Percentiles rank a stretch among this genome's conserved stretches.
phyloP scores from a whole-genome alignment of 2,329 filamentous ascomycete species.

The Dactylonectria macrodidyma region DNA sequence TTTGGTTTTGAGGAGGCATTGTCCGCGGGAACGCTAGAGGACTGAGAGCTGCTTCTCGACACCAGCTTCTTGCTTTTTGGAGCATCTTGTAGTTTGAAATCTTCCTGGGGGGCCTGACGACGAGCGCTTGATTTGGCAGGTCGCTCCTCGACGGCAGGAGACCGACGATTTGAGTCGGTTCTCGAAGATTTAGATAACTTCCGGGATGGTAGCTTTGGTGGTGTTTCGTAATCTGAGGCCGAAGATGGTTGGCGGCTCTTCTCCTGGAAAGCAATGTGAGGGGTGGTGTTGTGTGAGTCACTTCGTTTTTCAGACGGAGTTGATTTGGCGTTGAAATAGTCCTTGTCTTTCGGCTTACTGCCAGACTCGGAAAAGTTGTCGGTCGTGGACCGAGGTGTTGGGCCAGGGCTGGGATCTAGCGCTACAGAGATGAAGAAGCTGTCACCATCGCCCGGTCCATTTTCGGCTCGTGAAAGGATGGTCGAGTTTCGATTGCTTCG shows the following conservation, averaged over 20 bases:
- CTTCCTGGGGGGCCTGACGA: slow-evolving; percentile 62
- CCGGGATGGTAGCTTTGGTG: slow-evolving; percentile 61
- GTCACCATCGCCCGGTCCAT: slow-evolving; percentile 68
- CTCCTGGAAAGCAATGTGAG: slow-evolving; percentile 94
- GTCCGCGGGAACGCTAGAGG: slow-evolving; percentile 56
- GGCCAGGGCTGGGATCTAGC: slow-evolving; percentile 77
- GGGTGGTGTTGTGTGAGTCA: slow-evolving; percentile 73
- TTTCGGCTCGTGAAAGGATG: slow-evolving; percentile 67
- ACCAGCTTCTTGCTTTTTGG: slow-evolving; percentile 73
- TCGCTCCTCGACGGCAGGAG: slow-evolving; percentile 57
- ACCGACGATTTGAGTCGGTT: slow-evolving; percentile 52
- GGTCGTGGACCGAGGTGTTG: slow-evolving; percentile 69
- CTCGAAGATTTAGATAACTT: slow-evolving; percentile 63
- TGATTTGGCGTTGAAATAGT: slow-evolving; percentile 72
- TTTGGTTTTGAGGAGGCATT: slow-evolving; percentile 52
- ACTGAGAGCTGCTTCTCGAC: slow-evolving; percentile 62
- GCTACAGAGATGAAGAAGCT: slow-evolving; percentile 85
- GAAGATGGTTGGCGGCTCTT: slow-evolving; percentile 76
- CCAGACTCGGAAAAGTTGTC: slow-evolving; percentile 61
- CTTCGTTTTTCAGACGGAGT: slow-evolving; percentile 60
- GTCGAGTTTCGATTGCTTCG: slow-evolving; percentile 83
- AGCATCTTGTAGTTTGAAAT: slow-evolving; percentile 86
- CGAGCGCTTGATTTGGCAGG: slow-evolving; percentile 53
- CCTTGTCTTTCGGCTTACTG: slow-evolving; percentile 67
- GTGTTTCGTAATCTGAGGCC: slow-evolving; percentile 67